phyloP scores from a whole-genome alignment of 2,329 filamentous ascomycete species.

The Fusarium agapanthi region DNA sequence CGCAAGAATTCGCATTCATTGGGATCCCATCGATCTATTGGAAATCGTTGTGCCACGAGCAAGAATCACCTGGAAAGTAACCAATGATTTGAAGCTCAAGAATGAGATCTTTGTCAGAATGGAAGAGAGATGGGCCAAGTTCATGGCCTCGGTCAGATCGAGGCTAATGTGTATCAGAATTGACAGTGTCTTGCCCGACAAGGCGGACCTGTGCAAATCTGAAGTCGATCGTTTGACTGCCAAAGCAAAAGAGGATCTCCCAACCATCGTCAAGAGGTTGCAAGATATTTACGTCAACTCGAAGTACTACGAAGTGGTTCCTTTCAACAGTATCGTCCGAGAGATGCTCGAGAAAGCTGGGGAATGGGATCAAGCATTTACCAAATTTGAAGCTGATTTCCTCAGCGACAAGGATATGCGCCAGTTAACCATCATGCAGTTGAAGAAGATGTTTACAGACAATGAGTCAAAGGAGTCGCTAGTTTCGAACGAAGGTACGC shows the following conservation, averaged over 20 bases:
- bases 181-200: constrained; percentile 89
- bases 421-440: constrained; percentile 87
- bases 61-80: constrained; percentile 96
- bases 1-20: constrained; percentile 86
- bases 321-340: constrained; percentile 86
- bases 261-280: constrained; percentile 75
- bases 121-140: constrained; percentile 83
- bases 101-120: constrained; percentile 88
- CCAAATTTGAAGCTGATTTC: constrained; percentile 91
- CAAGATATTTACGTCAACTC: constrained; percentile 93
- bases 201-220: constrained; percentile 79
- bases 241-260: constrained; percentile 85
- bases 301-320: constrained; percentile 96
- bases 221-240: constrained; percentile 83
- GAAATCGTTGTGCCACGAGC: constrained; percentile 93
- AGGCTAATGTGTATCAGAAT: constrained; percentile 89
- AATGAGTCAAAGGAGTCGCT: constrained; percentile 83
- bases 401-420: constrained; percentile 97
- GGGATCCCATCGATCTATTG: constrained; percentile 89
- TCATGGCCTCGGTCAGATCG: constrained; percentile 86
- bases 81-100: constrained; percentile 89
- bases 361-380: constrained; percentile 91
- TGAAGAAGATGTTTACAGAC: constrained; percentile 95
- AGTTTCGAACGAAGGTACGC: constrained; percentile 71
- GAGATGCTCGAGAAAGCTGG: constrained; percentile 92